Conservation (phyloP, 805 yeast species). For the Candida ulmi region DNA sequence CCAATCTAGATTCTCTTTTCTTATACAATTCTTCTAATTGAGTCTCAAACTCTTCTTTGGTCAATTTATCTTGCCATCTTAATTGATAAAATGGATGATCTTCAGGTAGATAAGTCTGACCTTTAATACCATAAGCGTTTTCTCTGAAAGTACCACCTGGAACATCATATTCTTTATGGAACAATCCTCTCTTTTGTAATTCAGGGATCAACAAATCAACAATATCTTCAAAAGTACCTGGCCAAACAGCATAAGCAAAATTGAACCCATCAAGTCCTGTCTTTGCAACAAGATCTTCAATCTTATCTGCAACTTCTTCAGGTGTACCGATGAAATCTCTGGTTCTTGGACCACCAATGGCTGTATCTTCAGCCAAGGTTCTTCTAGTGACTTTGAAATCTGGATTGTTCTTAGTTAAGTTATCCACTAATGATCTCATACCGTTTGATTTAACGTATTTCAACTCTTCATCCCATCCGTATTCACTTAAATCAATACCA, state of each 20-base stretch:
- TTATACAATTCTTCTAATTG: background rate
- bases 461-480: constrained; percentile 29
- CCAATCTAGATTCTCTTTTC: background rate
- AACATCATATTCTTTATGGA: constrained; percentile 27
- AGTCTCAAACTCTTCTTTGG: constrained; percentile 3
- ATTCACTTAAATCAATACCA: constrained; percentile 32
- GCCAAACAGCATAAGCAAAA: constrained; percentile 33
- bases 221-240: constrained; percentile 35
- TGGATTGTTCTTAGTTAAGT: constrained; percentile 25
- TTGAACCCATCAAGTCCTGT: constrained; percentile 40
- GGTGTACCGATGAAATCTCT: constrained; percentile 28
- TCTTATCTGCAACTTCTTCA: constrained; percentile 33
- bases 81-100: constrained; percentile 4
- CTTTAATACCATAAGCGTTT: constrained; percentile 5
- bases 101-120: constrained; percentile 4
- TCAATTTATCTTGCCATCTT: constrained; percentile 3
- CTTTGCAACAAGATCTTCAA: constrained; percentile 34
- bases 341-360: constrained; percentile 23
- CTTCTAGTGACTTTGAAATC: constrained; percentile 17
- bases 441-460: constrained; percentile 25
- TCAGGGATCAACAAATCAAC: constrained; percentile 34
- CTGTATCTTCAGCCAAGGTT: constrained; percentile 21
- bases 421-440: constrained; percentile 23
- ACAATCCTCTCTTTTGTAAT: constrained; percentile 28
- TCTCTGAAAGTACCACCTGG: constrained; percentile 7